Base-by-base conservation (phyloP, 78 protist species). In the Tieghemostelium lacteum region DNA sequence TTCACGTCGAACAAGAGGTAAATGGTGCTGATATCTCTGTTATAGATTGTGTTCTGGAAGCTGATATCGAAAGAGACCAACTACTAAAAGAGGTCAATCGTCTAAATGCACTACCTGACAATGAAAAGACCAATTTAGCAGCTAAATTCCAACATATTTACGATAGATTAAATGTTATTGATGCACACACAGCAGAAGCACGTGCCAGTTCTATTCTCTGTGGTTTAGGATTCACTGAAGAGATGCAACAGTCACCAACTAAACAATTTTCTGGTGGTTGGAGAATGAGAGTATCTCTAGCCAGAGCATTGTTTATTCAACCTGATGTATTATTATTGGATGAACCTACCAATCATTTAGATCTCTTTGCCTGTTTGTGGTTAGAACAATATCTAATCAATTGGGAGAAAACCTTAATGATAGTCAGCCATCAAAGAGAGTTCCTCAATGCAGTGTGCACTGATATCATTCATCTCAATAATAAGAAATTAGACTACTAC, bases 331-430 rank as follows among this genome's bases (percentile, higher is more conserved):
- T 98, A 12, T 58, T 98, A 58, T 94, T 98, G 26, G 99, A 98
- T 76, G 99, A 97, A 73, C 99, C 99, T 50, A 97, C 98, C n/a
- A 98, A 98, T 93, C 98, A 96, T 62, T 89, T 98, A 52, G 99
- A 95, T 75, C 69, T 97, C 17, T 83, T 77, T 57, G 88, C 96
- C 19, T 92, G 97, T 65, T 55, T 96, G 3, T 97, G 99, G 99
- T 95, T 98, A 3, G 97, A 98, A 71, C 5, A 57, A 69, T 98
- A 37, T 45, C 31, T 67, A 49, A 45, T 29, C 63, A 85, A 75
- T 31, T 74, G 77, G 89, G 63, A 29, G 45, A 20, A 65, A 40
- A 92, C 91, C 14, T 77, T 98, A 12, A 60, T 96, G 3, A 75
- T 96, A 52, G 97, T 96, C 12, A 92, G 97, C 16, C 99, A 98